Evolutionary conservation across 331 rosid species (phyloP).

Genomic region (Spiraea crenata): DNA sequence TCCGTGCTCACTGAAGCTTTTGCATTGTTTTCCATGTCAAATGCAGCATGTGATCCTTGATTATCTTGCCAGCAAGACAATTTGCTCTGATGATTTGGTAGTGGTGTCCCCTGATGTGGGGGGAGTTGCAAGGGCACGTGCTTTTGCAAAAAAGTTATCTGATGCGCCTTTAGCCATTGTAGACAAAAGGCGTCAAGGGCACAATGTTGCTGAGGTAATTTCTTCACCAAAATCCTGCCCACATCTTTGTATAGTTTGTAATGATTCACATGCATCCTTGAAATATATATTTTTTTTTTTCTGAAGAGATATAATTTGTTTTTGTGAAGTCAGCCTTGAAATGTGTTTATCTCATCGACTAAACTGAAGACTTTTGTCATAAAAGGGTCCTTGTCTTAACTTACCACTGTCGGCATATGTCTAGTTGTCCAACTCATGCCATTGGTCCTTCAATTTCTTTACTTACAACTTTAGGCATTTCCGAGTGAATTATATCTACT

Average conservation of each 20-base stretch:
- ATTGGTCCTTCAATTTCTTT: too few species aligned
- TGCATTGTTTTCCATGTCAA: slow-evolving; percentile 24
- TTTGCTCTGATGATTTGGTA: slow-evolving; percentile 73
- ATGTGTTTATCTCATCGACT: too few species aligned
- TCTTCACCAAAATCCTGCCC: background rate
- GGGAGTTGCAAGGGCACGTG: slow-evolving; percentile 98
- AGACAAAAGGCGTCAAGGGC: slow-evolving; percentile 95
- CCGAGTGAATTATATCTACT: too few species aligned
- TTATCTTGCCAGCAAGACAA: slow-evolving; percentile 90
- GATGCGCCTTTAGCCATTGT: slow-evolving; percentile 98
- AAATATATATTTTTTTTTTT: too few species aligned
- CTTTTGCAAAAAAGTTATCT: slow-evolving; percentile 90
- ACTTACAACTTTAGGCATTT: too few species aligned
- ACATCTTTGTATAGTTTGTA: background rate
- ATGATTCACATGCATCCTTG: background rate
- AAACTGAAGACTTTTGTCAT: too few species aligned
- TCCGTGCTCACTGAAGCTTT: slow-evolving; percentile 27
- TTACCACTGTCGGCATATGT: too few species aligned
- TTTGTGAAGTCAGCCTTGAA: too few species aligned
- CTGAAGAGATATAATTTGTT: too few species aligned
- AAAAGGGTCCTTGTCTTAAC: too few species aligned
- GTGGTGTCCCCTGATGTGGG: slow-evolving; percentile 99
- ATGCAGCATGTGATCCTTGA: slow-evolving; percentile 90
- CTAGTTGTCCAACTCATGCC: too few species aligned
- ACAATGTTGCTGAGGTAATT: slow-evolving; percentile 88